Base-by-base conservation (phyloP, 176 grass and related monocot genomes). In the Lolium rigidum region DNA sequence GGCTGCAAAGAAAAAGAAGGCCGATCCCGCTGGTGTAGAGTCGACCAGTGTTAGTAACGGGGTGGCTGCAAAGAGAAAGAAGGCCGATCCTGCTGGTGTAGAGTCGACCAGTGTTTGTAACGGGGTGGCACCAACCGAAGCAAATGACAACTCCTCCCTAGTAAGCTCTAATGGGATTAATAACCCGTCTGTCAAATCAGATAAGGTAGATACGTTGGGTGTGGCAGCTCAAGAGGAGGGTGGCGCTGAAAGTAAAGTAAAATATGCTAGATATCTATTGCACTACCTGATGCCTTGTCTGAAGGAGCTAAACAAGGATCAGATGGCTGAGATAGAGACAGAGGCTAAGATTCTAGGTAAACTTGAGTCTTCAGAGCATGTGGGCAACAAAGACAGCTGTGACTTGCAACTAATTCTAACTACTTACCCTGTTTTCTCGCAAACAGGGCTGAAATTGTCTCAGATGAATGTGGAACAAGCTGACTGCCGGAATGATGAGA, bases 311-410 rank as follows among this genome's bases (percentile, higher is more conserved):
- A 92, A 90, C 79, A 61, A 75, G 35, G 87, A 94, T 15, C 94
- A 97, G 54, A 81, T 86, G 79, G 16, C 69, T 52, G 94, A 94
- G 88, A 90, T n/a, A 82, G 61, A 84, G 81, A 56, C 81, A 7
- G 94, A 97, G 63, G 92, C 92, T 14, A 39, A 70, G 15, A 84
- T 87, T 78, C 71, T 20, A 97, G 83, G 94, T 92, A 86, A 70
- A 70, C 47, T 70, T 8, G 10, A 38, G 76, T 69, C 50, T 84
- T 47, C 46, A 70, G 37, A 88, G 49, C 28, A 86, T 50, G 16
- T 37, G 12, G 39, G 86, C 62, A 70, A 50, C 52, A 80, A 21
- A 64, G 4, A 68, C 60, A 28, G 66, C 74, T 70, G 26, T 70
- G 25, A 43, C 6, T 86, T 77, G 60, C 66, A 84, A 75, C 73